These are phyloP conservation scores for Talaromyces sp. DNA, from an alignment of 2,329 filamentous ascomycete species.

Conservation along the genomic window DNA sequence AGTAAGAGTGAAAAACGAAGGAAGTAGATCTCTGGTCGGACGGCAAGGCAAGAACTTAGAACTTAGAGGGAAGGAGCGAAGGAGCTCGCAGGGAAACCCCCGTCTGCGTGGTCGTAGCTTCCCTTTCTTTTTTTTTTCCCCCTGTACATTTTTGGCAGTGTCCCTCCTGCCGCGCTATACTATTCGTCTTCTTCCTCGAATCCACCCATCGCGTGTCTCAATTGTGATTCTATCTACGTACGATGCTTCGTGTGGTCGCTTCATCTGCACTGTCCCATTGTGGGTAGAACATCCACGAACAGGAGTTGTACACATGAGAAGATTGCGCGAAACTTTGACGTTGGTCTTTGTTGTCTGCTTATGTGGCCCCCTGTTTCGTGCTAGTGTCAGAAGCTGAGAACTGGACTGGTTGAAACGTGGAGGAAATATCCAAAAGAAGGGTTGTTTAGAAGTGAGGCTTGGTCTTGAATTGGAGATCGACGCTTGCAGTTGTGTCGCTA, in stretches of 20 bases:
- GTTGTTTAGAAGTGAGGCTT: conserved; percentile 15
- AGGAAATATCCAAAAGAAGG: background rate
- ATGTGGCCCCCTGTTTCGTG: conserved; percentile 6
- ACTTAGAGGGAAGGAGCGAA: conserved; percentile 4
- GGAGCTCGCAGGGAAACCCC: background rate
- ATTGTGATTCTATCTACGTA: background rate
- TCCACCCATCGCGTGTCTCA: background rate
- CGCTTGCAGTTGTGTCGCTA: conserved; percentile 13
- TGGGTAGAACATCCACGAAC: background rate
- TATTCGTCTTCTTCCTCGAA: background rate
- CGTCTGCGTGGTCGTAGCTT: conserved; percentile 4
- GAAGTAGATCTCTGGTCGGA: background rate
- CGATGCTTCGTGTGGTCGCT: background rate
- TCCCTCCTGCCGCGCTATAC: background rate
- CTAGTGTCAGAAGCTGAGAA: background rate
- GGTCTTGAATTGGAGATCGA: conserved; percentile 15
- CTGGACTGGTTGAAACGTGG: background rate
- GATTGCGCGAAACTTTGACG: background rate
- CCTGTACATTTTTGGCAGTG: background rate
- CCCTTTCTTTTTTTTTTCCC: background rate
- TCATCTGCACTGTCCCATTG: background rate
- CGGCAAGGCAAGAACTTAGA: background rate
- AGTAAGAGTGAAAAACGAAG: background rate
- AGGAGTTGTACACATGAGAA: conserved; percentile 3
- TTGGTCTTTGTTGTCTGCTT: background rate